Conservation (phyloP, 129 eudicot genomes). For the Heracleum sosnowskyi region DNA sequence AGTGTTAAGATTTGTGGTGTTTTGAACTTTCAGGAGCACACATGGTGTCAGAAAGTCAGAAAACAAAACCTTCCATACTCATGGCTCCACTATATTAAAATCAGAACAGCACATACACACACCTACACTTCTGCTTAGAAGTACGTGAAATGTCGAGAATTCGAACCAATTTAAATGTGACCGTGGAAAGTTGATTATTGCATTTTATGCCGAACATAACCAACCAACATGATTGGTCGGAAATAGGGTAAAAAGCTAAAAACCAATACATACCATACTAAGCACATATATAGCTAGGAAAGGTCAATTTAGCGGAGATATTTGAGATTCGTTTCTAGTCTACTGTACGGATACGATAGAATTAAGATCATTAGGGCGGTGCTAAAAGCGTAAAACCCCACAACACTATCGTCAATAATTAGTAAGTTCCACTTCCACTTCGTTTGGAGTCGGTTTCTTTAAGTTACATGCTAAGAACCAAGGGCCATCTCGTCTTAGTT, state of each 20-base stretch:
- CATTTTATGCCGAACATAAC: no score
- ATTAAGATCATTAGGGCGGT: not conserved
- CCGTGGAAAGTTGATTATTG: no score
- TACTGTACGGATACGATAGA: conserved; percentile 6
- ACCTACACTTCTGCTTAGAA: not conserved
- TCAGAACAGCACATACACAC: not conserved
- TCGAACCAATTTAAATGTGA: no score
- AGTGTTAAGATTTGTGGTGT: conserved; percentile 1
- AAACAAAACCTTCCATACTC: conserved; percentile 12
- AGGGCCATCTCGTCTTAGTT: not conserved
- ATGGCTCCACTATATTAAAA: conserved; percentile 7
- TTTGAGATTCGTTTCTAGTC: not conserved
- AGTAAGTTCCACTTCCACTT: not conserved
- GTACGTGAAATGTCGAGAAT: not conserved
- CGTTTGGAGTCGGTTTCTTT: not conserved
- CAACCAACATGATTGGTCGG: no score
- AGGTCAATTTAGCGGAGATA: not conserved
- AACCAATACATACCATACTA: no score
- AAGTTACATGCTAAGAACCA: not conserved
- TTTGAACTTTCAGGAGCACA: not conserved
- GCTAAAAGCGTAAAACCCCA: not conserved
- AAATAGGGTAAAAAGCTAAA: no score
- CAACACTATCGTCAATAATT: not conserved
- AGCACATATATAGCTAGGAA: not conserved
- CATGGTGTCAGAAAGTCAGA: conserved; percentile 7